Base-by-base conservation (phyloP, 1,284 basidiomycete species). In the Sparassis latifolia region DNA sequence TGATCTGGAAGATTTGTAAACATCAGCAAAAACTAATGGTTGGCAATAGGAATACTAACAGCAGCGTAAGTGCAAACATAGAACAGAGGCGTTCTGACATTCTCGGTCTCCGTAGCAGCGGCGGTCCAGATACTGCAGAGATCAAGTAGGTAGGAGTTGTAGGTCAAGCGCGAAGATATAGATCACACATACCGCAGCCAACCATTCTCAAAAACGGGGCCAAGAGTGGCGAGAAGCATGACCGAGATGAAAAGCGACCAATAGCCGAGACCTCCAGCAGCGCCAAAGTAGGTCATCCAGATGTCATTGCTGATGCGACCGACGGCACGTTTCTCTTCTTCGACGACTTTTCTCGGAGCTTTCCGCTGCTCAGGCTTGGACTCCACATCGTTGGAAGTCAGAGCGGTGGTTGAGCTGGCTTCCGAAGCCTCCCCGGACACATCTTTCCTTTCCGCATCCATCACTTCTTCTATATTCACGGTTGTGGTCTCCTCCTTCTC, bases 241-340 rank as follows among this genome's bases (percentile, higher is more conserved):
- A 78, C 66, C 28, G 74, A 10, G 0, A 68, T 62, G 62, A 96
- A 93, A 5, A 81, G n/a, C 5, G 67, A 44, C 93, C 94, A 97
- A 60, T 85, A 94, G 55, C 71, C 65, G 33, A 62, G 61, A 53
- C 73, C 69, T 55, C 89, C 91, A 59, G 82, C 85, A 0, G 88
- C 86, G 48, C 68, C 68, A 62, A 96, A 70, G 64, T 96, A 97
- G 0, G 82, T 79, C 55, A 72, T 66, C 94, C 94, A 97, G 20
- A 97, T 86, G 41, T 84, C 79, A 54, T 74, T 75, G 44, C 80
- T 71, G 50, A 97, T 92, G 39, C 85, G 79, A 1, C 94, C 94
- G 28, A 91, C 84, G 0, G 91, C 93, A 5, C 92, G 79, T 55
- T 84, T 84, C 68, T 97, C 94, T 61, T 97, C 94, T 64, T 96